A percentile compares a stretch with the other conserved stretches of the same genome.
Evolutionary conservation across 371 early-diverging fungal species (phyloP).

Genomic region (Mortierella sp.): DNA sequence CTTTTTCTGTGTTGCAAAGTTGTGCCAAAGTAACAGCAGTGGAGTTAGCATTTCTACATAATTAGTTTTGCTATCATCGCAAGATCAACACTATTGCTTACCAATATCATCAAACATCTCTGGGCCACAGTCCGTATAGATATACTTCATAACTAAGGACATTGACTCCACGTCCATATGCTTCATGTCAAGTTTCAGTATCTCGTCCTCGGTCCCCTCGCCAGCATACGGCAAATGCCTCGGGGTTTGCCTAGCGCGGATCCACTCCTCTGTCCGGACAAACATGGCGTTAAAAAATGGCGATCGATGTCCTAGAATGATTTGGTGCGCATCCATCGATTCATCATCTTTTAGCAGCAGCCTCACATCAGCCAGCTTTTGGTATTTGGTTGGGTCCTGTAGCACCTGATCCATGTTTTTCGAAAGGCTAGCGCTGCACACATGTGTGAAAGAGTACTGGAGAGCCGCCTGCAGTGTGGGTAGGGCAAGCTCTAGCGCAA

Average conservation of each 20-base stretch:
- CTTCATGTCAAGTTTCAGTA: conserved; percentile 60
- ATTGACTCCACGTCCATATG: conserved; percentile 65
- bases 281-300: conserved; percentile 75
- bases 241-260: conserved; percentile 45
- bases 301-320: conserved; percentile 72
- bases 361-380: conserved; percentile 53
- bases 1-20: conserved; percentile 39
- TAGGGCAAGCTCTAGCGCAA: conserved; percentile 33
- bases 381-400: neutral
- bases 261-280: conserved; percentile 68
- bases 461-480: conserved; percentile 51
- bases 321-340: conserved; percentile 63
- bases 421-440: conserved; percentile 37
- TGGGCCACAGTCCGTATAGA: conserved; percentile 65
- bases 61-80: neutral
- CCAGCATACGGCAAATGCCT: neutral
- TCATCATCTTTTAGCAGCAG: conserved; percentile 59
- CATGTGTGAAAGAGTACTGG: conserved; percentile 48
- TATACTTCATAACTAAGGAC: conserved; percentile 61
- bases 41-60: neutral
- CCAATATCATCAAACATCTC: conserved; percentile 59
- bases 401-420: conserved; percentile 29
- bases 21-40: neutral
- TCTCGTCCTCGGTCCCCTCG: neutral
- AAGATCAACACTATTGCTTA: neutral